Evolutionary conservation across 179 eudicot genomes (phyloP).

Genomic region (Carnegiea gigantea): DNA sequence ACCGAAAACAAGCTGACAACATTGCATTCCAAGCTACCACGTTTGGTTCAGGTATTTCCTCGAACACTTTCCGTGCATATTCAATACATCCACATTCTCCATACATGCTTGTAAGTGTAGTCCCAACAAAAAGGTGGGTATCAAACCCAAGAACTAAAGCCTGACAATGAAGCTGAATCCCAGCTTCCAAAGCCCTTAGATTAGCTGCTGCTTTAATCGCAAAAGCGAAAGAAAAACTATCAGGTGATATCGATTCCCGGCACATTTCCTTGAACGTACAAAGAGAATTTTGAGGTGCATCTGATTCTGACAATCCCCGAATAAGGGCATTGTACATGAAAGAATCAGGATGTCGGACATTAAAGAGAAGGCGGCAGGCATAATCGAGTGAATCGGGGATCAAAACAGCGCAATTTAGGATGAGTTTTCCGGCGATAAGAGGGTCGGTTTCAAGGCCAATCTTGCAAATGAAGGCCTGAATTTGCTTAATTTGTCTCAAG

Average conservation of each 20-base stretch:
- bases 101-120: conserved; percentile 63
- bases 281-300: conserved; percentile 39
- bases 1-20: conserved; percentile 52
- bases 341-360: conserved; percentile 43
- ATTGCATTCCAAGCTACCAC: conserved; percentile 73
- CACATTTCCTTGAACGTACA: conserved; percentile 44
- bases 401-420: conserved; percentile 43
- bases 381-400: conserved; percentile 45
- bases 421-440: conserved; percentile 47
- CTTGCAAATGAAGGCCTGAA: conserved; percentile 48
- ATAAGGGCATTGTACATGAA: conserved; percentile 73
- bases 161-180: conserved; percentile 59
- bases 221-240: conserved; percentile 70
- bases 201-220: conserved; percentile 51
- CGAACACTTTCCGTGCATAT: conserved; percentile 56
- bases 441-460: conserved; percentile 41
- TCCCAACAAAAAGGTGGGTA: conserved; percentile 66
- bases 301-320: conserved; percentile 57
- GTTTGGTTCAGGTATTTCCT: conserved; percentile 57
- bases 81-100: conserved; percentile 54
- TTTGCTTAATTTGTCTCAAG: conserved; percentile 43
- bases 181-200: conserved; percentile 35
- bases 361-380: conserved; percentile 40
- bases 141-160: conserved; percentile 37
- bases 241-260: conserved; percentile 34